These are phyloP conservation scores for Strobilomyces echinocephalus DNA, from an alignment of 768 basidiomycete species.

Conservation along the genomic window DNA sequence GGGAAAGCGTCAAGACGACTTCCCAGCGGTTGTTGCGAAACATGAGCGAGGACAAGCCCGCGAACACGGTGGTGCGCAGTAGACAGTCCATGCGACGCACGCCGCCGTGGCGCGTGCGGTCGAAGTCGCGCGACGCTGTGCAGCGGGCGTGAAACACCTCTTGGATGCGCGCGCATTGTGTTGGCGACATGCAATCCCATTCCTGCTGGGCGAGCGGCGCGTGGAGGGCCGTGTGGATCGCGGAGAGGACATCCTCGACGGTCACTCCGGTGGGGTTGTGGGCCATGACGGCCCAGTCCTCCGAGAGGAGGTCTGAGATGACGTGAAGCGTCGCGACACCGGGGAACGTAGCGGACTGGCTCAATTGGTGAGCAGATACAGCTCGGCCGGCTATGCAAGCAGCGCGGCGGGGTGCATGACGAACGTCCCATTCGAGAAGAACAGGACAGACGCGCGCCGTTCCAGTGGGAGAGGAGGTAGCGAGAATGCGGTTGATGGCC, in stretches of 20 bases:
- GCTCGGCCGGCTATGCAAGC: slow-evolving; percentile 12
- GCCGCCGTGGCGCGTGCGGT: slow-evolving; percentile 35
- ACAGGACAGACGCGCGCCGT: slow-evolving; percentile 7
- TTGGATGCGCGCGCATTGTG: slow-evolving; percentile 41
- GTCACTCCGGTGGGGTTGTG: slow-evolving; percentile 46
- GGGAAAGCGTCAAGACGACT: slow-evolving; percentile 42
- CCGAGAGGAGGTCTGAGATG: slow-evolving; percentile 43
- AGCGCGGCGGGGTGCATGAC: slow-evolving; percentile 34
- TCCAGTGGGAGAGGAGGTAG: slow-evolving; percentile 5
- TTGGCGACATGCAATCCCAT: slow-evolving; percentile 39
- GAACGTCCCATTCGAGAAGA: slow-evolving; percentile 47
- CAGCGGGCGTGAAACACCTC: slow-evolving; percentile 44
- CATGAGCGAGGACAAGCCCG: slow-evolving; percentile 43
- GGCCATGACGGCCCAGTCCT: slow-evolving; percentile 39
- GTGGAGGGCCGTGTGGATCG: slow-evolving; percentile 40
- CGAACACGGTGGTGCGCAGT: slow-evolving; percentile 45
- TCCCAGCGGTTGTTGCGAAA: slow-evolving; percentile 37
- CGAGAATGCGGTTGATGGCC: slow-evolving; percentile 18
- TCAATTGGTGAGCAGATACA: slow-evolving; percentile 26
- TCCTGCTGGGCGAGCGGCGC: slow-evolving; percentile 37
- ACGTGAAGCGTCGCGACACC: slow-evolving; percentile 36
- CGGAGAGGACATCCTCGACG: slow-evolving; percentile 45
- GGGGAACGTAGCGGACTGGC: slow-evolving; percentile 42
- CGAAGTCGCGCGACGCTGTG: slow-evolving; percentile 34
- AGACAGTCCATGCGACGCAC: slow-evolving; percentile 48